Conservation (phyloP, 148 eudicot species). For the Rhododendron ferrugineum region DNA sequence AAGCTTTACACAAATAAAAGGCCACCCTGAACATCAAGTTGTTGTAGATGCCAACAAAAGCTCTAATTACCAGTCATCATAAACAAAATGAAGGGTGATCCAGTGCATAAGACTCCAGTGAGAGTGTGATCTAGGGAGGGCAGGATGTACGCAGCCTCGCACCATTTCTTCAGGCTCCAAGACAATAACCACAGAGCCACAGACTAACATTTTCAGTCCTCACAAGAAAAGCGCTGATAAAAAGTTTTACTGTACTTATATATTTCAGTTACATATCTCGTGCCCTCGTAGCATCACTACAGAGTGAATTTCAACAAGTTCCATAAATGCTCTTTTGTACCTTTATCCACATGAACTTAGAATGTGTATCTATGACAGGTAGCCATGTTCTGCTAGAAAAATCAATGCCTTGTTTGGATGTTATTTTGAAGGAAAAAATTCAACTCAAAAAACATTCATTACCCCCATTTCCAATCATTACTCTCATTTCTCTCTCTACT, state of each 20-base stretch:
- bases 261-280: not conserved
- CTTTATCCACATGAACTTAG: not conserved
- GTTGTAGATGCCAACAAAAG: not conserved
- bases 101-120: not conserved
- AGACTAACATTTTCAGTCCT: not conserved
- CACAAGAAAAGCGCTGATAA: not conserved
- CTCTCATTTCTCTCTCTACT: too few relatives aligned
- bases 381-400: not conserved
- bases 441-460: too few relatives aligned
- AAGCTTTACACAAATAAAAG: not conserved
- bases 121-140: not conserved
- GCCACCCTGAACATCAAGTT: not conserved
- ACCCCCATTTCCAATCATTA: too few relatives aligned
- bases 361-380: not conserved
- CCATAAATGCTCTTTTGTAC: not conserved
- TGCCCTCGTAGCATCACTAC: not conserved
- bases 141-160: not conserved
- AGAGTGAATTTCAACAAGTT: conserved; percentile 1
- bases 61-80: not conserved
- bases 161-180: not conserved
- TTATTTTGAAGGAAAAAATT: too few relatives aligned
- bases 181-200: not conserved
- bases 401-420: too few relatives aligned
- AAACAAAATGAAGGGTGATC: not conserved
- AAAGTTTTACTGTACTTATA: not conserved